Evolutionary conservation across 1,284 basidiomycete genomes (phyloP), one percentile per base, ranked within the genome.

Genomic region (Apiotrichum montevideense): DNA sequence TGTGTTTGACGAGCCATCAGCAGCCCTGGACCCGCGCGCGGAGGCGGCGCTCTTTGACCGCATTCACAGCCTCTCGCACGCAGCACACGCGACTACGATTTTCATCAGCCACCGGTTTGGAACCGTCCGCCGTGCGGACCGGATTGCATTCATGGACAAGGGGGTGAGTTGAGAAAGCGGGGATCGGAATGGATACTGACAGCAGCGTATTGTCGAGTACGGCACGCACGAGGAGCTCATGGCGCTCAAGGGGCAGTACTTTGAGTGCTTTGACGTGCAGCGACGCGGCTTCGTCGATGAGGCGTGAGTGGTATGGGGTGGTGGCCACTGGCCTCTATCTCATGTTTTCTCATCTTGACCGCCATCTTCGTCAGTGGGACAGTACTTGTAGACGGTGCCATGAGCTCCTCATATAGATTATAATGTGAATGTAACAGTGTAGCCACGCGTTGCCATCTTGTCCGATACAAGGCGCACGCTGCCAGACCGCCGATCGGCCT

Each of bases 51-150:
- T 90, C 55, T 88, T 89, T 63, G 83, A 69, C 35, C 51, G 64
- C n/a, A 70, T 73, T 37, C 66, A 69, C 52, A 52, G 62, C 1
- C 52, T 74, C n/a, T 66, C 66, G 3, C 11, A 53, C 21, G 7
- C 7, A 6, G 50, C 34, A 6, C 50, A 80, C 75, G 41, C 87
- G 72, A 88, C 87, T 2, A 85, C 88, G 56, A 83, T 91, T 40
- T 90, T 87, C 74, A 87, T 91, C 68, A 89, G 88, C 4, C 89
- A 91, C 76, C 82, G 87, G 60, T 82, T 91, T 59, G 49, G 46
- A 6, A 64, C 59, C 6, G 64, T 67, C 4, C 58, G 62, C n/a
- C 55, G 60, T 37, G 69, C 66, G 8, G 67, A 68, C 53, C 49
- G 68, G 53, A 84, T 90, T 63, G 88, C 87, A 44, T 88, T 61